Evolutionary conservation across 306 rosid species (phyloP).

Genomic region (Fagus crenata): DNA sequence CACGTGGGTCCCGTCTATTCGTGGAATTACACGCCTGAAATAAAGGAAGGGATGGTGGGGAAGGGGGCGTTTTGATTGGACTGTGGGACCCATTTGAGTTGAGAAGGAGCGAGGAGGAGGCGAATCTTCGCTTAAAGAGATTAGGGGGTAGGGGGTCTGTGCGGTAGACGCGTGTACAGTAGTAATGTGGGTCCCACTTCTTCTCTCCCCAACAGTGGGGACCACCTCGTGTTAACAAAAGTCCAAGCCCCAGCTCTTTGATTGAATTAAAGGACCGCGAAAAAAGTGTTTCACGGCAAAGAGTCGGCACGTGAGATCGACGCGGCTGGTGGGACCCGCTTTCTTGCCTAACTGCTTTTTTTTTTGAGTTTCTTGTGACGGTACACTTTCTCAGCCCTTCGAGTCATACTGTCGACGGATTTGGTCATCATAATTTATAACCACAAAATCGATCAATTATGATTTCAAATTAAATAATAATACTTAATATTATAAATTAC

Average conservation of each 20-base stretch:
- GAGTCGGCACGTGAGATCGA: conserved; percentile 23
- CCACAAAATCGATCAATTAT: no score
- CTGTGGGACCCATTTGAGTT: conserved; percentile 33
- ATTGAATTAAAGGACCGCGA: conserved; percentile 13
- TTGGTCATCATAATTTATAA: not conserved
- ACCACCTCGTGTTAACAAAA: conserved; percentile 19
- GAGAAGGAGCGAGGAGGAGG: not conserved
- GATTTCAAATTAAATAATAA: no score
- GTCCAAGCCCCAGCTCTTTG: conserved; percentile 25
- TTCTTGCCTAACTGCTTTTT: conserved; percentile 29
- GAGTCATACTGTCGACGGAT: not conserved
- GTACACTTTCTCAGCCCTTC: conserved; percentile 28
- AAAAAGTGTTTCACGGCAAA: conserved; percentile 7
- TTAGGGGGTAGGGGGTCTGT: conserved; percentile 31
- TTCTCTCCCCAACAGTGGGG: not conserved
- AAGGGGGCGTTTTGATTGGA: conserved; percentile 24
- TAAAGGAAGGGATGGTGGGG: not conserved
- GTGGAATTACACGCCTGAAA: conserved; percentile 52
- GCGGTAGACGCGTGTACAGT: conserved; percentile 62
- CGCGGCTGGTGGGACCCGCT: conserved; percentile 31
- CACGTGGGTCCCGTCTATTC: conserved; percentile 66
- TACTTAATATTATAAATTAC: no score
- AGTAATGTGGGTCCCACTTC: not conserved
- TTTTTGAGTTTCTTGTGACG: conserved; percentile 29
- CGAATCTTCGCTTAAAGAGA: conserved; percentile 54